phyloP scores from a whole-genome alignment of 805 yeast species.

The Cephaloascus fragrans region DNA sequence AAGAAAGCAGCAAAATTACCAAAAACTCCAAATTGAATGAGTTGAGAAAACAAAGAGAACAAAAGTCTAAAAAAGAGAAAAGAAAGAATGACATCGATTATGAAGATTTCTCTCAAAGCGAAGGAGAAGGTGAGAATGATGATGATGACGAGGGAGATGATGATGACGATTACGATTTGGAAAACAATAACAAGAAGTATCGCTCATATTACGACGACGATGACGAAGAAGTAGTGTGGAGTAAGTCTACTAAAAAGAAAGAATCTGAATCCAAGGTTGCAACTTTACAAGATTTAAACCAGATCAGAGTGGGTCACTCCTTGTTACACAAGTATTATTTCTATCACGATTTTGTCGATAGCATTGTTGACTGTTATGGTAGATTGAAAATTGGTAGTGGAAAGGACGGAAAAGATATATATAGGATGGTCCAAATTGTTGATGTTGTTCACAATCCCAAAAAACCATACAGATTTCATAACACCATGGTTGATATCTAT shows the following conservation, averaged over 20 bases:
- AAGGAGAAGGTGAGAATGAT: slow-evolving; percentile 24
- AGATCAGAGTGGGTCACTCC: slow-evolving; percentile 67
- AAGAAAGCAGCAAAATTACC: slow-evolving; percentile 18
- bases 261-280: slow-evolving; percentile 29
- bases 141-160: slow-evolving; percentile 31
- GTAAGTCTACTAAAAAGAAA: slow-evolving; percentile 12
- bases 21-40: slow-evolving; percentile 56
- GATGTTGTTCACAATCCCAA: slow-evolving; percentile 39
- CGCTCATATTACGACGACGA: slow-evolving; percentile 30
- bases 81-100: slow-evolving; percentile 9
- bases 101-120: slow-evolving; percentile 6
- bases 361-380: slow-evolving; percentile 67
- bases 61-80: slow-evolving; percentile 32
- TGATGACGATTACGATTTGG: slow-evolving; percentile 23
- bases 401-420: slow-evolving; percentile 50
- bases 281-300: slow-evolving; percentile 56
- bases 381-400: slow-evolving; percentile 75
- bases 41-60: slow-evolving; percentile 68
- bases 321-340: slow-evolving; percentile 67
- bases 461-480: slow-evolving; percentile 31
- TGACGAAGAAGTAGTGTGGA: slow-evolving; percentile 30
- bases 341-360: slow-evolving; percentile 70
- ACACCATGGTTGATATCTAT: slow-evolving; percentile 37
- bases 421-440: slow-evolving; percentile 78
- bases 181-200: slow-evolving; percentile 17